Conservation (phyloP, 805 yeast genomes). For the Candida berthetii region DNA sequence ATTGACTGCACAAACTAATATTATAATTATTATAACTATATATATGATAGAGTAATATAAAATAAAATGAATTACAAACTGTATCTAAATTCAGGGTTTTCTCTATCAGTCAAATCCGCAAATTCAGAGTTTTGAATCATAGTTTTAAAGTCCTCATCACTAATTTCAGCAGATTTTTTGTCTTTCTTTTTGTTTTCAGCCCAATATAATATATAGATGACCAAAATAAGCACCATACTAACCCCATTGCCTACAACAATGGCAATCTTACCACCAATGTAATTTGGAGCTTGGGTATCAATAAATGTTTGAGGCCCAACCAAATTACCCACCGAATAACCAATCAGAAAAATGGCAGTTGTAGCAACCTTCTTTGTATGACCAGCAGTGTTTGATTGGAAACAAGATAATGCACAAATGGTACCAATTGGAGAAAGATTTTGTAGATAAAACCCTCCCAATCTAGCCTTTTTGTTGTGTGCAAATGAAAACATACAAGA, state of each 20-base stretch:
- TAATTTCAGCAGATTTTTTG: too few species aligned
- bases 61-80: slow-evolving; percentile 20
- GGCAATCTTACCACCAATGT: slow-evolving; percentile 46
- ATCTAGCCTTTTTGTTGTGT: slow-evolving; percentile 3
- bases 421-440: slow-evolving; percentile 21
- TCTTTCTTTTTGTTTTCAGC: slow-evolving; percentile 40
- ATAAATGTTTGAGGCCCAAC: slow-evolving; percentile 68
- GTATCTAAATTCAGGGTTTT: slow-evolving; percentile 33
- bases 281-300: slow-evolving; percentile 46
- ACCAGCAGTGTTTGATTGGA: slow-evolving; percentile 53
- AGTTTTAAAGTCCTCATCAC: too few species aligned
- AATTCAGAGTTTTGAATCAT: slow-evolving; percentile 28
- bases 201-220: slow-evolving; percentile 24
- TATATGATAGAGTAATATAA: too few species aligned
- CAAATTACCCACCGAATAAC: slow-evolving; percentile 58
- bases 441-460: slow-evolving; percentile 4
- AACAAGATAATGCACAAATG: slow-evolving; percentile 24
- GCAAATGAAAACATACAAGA: slow-evolving; percentile 25
- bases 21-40: too few species aligned
- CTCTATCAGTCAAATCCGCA: slow-evolving; percentile 37
- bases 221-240: slow-evolving; percentile 29
- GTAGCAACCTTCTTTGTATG: slow-evolving; percentile 59
- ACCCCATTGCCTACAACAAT: slow-evolving; percentile 43
- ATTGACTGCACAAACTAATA: too few species aligned
- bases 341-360: slow-evolving; percentile 50